Evolutionary conservation across 305 asterid genomes (phyloP).

Genomic region (Fraxinus sp.): DNA sequence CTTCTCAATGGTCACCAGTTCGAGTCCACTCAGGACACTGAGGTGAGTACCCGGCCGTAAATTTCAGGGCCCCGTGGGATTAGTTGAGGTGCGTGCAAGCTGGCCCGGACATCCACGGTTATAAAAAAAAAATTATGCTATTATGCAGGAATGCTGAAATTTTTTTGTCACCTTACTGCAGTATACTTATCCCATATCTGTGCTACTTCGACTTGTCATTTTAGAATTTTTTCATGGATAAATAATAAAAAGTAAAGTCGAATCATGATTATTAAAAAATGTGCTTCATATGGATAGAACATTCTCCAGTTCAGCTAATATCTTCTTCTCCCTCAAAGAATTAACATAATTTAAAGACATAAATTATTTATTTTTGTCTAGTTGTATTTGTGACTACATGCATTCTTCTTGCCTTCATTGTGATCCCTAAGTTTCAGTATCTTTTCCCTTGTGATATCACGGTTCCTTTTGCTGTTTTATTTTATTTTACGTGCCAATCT

Average conservation of each 20-base stretch:
- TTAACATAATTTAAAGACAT: neutral
- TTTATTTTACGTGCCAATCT: constrained; percentile 17
- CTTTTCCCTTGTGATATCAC: constrained; percentile 9
- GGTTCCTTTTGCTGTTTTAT: constrained; percentile 21
- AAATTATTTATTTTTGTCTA: neutral
- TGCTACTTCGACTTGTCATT: neutral
- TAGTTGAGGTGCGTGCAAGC: too few relatives aligned
- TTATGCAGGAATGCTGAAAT: neutral
- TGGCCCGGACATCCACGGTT: too few relatives aligned
- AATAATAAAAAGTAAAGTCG: neutral
- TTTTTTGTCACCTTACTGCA: neutral
- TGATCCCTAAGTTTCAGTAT: neutral
- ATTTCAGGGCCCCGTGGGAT: too few relatives aligned
- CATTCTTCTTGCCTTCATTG: neutral
- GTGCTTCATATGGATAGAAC: neutral
- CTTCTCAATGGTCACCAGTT: too few relatives aligned
- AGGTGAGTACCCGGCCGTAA: too few relatives aligned
- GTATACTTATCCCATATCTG: neutral
- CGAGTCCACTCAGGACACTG: too few relatives aligned
- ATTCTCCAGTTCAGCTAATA: neutral
- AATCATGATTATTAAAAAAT: neutral
- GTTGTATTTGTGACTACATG: neutral
- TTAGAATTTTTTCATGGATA: neutral
- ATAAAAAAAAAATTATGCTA: too few relatives aligned
- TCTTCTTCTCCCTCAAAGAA: neutral